A percentile compares a stretch with the other conserved stretches of the same genome.
These are phyloP conservation scores for Phaeosphaeriaceae sp. DNA, from an alignment of 2,329 filamentous ascomycete genomes.

Conservation along the genomic window DNA sequence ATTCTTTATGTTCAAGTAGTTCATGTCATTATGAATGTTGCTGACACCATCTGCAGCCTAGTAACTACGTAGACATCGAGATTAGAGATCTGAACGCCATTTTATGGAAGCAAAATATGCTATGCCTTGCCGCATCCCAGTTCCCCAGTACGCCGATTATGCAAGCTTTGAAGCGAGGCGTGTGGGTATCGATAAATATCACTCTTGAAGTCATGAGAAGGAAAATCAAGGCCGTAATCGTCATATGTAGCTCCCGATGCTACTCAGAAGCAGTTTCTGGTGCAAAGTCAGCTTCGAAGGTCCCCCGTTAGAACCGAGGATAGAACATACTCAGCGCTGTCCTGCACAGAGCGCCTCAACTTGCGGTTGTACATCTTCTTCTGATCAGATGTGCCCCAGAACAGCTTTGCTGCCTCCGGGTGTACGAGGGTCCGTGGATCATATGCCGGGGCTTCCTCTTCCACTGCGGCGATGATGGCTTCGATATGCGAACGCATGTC, in stretches of 20 bases:
- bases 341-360: conserved; percentile 77
- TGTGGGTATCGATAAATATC: conserved; percentile 41
- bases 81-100: conserved; percentile 18
- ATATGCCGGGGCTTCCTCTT: conserved; percentile 87
- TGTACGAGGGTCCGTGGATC: conserved; percentile 90
- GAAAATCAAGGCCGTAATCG: conserved; percentile 25
- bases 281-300: background rate
- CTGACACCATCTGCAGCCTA: background rate
- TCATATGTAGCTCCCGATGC: conserved; percentile 4
- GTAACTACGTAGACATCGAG: background rate
- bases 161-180: conserved; percentile 28
- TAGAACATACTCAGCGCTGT: conserved; percentile 55
- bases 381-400: conserved; percentile 81
- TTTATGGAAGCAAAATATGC: conserved; percentile 18
- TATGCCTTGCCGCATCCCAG: conserved; percentile 9
- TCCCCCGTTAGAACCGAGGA: background rate
- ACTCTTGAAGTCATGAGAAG: conserved; percentile 20
- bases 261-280: conserved; percentile 33
- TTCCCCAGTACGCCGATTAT: conserved; percentile 28
- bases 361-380: conserved; percentile 85
- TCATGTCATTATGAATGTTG: background rate
- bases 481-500: conserved; percentile 86
- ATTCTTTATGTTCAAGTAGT: background rate
- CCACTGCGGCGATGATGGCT: conserved; percentile 80
- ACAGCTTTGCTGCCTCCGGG: conserved; percentile 83